Evolutionary conservation across 805 yeast species (phyloP), one percentile per base, ranked within the genome.

Genomic region (Sugiyamaella americana): DNA sequence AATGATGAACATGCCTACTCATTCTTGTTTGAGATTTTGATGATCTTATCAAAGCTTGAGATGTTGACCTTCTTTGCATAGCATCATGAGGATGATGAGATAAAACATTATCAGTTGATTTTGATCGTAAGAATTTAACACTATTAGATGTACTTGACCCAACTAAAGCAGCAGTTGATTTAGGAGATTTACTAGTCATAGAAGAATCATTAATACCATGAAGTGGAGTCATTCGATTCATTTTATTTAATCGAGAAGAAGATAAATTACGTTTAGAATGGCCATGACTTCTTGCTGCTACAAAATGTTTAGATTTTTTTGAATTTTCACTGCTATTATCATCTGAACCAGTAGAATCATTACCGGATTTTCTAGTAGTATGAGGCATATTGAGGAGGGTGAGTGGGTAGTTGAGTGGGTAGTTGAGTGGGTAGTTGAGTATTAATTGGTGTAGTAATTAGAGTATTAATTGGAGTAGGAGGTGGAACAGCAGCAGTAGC

Each of bases 81-180:
- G 18, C 37, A 6, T 17, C 20, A 5, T 5, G 20, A 6, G 20
- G 20, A 11, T 51, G 43, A 10, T 43, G 40, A 5, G 29, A n/a
- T 8, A 19, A 18, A 10, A 50, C n/a, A 20, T 50, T 50, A 22
- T 50, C 53, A 23, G 51, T 47, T 8, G 49, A 43, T 40, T 50
- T 50, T n/a, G 53, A 50, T 22, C 51, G 19, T 18, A 26, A 17
- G 32, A 47, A 50, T 21, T 34, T 34, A 4, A 43, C 41, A 3
- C 11, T 17, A 10, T 11, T 10, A 5, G 20, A 5, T 10, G 37
- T 5, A 8, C 32, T 13, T 26, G 32, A 26, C 8, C 32, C 32
- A 26, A 13, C 32, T 8, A 26, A 8, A 13, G 11, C 32, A 26
- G 32, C 8, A 8, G 32, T 26, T 13, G 8, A 13, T 16, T 35